Conservation (phyloP, 768 basidiomycete genomes). For the Gymnopilus junonius region DNA sequence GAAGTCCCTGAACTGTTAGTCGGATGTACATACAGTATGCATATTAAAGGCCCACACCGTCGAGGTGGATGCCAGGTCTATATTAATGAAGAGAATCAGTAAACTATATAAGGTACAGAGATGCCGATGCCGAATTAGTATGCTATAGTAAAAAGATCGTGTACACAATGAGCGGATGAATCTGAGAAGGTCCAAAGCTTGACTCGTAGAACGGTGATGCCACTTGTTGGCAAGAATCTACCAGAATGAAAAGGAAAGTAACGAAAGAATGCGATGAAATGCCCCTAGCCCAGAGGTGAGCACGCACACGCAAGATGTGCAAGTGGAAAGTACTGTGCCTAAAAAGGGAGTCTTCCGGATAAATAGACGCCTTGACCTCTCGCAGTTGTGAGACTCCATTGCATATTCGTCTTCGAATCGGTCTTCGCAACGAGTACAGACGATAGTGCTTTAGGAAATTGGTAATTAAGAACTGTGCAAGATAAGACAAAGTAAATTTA, state of each 20-base stretch:
- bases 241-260: not conserved
- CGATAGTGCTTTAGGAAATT: slow-evolving; percentile 15
- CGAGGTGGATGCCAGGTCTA: not conserved
- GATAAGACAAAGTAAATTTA: slow-evolving; percentile 23
- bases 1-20: not conserved
- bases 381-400: slow-evolving; percentile 27
- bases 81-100: not conserved
- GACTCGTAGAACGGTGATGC: not conserved
- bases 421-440: slow-evolving; percentile 28
- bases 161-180: not conserved
- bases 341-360: slow-evolving; percentile 8
- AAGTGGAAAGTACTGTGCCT: slow-evolving; percentile 9
- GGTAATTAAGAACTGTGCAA: slow-evolving; percentile 1
- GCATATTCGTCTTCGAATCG: slow-evolving; percentile 23
- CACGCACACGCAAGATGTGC: not conserved
- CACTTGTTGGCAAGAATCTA: not conserved
- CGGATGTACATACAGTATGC: not conserved
- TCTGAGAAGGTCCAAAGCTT: not conserved
- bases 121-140: not conserved
- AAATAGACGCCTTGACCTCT: not conserved
- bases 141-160: not conserved
- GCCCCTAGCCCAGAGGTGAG: slow-evolving; percentile 11
- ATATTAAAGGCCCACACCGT: not conserved
- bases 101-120: not conserved
- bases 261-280: not conserved